phyloP scores from a whole-genome alignment of 1,139 yeast genomes.

The Taiozyma sp. region DNA sequence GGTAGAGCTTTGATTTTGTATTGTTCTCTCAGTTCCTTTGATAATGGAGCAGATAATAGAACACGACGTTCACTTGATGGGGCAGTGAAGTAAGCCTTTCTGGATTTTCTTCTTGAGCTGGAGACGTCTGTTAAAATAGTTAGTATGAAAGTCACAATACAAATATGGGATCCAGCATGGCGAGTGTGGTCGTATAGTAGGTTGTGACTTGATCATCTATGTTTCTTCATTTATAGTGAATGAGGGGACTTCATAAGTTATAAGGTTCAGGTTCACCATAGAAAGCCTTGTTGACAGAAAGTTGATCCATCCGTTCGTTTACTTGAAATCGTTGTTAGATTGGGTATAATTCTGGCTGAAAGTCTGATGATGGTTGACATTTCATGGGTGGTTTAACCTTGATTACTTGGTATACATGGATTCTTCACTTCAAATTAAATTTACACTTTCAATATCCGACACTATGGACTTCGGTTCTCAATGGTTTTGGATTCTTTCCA shows the following conservation, averaged over 20 bases:
- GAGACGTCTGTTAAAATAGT: slow-evolving; percentile 68
- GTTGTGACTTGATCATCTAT: too few species aligned
- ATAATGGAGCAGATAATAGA: slow-evolving; percentile 97
- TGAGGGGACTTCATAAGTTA: too few species aligned
- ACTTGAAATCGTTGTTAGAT: too few species aligned
- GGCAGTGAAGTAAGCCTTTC: slow-evolving; percentile 99
- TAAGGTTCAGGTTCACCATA: too few species aligned
- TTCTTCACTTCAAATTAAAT: background rate
- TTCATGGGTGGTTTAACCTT: background rate
- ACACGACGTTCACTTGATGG: slow-evolving; percentile 96
- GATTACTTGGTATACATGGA: background rate
- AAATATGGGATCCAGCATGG: background rate
- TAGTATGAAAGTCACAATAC: slow-evolving; percentile 9
- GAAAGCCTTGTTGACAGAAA: too few species aligned
- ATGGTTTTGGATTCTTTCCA: background rate
- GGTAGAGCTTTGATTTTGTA: slow-evolving; percentile 96
- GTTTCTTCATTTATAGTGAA: too few species aligned
- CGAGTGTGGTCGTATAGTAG: background rate
- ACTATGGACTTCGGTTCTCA: background rate
- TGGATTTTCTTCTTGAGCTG: slow-evolving; percentile 98
- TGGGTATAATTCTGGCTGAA: too few species aligned
- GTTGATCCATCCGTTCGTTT: too few species aligned
- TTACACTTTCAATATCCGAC: background rate
- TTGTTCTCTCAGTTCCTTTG: slow-evolving; percentile 98
- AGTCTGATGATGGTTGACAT: background rate